Base-by-base conservation (phyloP, 805 yeast genomes). In the Suhomyces tanzawaensis region DNA sequence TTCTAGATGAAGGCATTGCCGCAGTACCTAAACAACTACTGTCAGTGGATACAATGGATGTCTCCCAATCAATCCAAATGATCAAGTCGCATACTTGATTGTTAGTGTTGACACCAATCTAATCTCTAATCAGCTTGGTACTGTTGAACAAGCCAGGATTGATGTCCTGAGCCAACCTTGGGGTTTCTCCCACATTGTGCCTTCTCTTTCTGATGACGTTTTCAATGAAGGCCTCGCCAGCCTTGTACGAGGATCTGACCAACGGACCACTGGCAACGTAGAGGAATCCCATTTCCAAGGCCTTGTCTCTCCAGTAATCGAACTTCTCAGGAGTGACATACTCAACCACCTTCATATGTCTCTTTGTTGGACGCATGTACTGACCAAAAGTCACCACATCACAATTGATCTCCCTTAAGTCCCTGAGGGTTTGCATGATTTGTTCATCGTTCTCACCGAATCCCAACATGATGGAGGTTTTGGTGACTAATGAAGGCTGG, bases 301-400 rank as follows among this genome's bases (percentile, higher is more conserved):
- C 98, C 7, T 72, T 75, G 40, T 84, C 79, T 54, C 82, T 88
- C 99, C 99, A 93, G 58, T 83, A 74, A 43, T 90, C 95, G 59
- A 93, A 93, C 61, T 88, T 89, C 50, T 86, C 96, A 2, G 99
- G 99, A 18, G 80, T 84, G 14, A 93, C 79, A 54, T 93, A 93
- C 51, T 91, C 97, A 8, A 87, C 96, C 29, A 93, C 99, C 68
- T 90, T 90, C 95, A 93, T 89, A 62, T 93, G 99, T 57, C 99
- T 81, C 65, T 86, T 93, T 2, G 99, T 93, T 31, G 99, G 99
- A 60, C 99, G 77, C 97, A 93, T 93, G 63, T 93, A 93, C 66
- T 93, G 99, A 25, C 99, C 99, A 64, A 93, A 93, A 0, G 99
- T 93, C 13, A 93, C 96, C 34, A 93, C 95, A 56, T 93, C 98